Evolutionary conservation across 345 rosid genomes (phyloP).

Genomic region (Brassica nigra): DNA sequence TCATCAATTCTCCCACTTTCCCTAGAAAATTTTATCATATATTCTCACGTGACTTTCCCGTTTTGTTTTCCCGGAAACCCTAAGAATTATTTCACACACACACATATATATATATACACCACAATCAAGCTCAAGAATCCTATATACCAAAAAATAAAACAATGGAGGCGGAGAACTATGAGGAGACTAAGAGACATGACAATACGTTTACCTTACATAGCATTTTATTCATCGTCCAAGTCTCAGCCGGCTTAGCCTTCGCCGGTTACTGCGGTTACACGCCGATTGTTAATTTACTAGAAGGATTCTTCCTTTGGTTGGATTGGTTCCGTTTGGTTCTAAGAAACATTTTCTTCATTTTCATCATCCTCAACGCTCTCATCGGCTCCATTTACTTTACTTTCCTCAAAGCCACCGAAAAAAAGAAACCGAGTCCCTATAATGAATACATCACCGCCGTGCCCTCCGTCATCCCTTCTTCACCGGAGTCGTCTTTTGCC

Average conservation of each 20-base stretch:
- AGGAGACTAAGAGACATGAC: not conserved
- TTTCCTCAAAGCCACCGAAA: not conserved
- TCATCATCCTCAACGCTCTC: not conserved
- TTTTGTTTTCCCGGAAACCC: not conserved
- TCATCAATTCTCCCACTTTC: not conserved
- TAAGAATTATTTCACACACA: not conserved
- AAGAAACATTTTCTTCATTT: not conserved
- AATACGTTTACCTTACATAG: not conserved
- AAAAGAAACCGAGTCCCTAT: not conserved
- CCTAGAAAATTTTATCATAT: not conserved
- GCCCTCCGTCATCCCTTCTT: not conserved
- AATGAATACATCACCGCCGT: conserved; percentile 6
- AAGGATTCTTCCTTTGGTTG: conserved; percentile 6
- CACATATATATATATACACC: not conserved
- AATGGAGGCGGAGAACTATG: conserved; percentile 18
- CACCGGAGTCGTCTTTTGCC: not conserved
- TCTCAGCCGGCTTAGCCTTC: not conserved
- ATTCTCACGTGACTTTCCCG: conserved; percentile 14
- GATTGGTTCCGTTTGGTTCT: not conserved
- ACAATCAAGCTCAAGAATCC: not conserved
- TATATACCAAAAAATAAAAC: not conserved
- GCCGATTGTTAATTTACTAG: not conserved
- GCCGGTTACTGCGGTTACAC: not conserved
- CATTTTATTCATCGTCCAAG: not conserved
- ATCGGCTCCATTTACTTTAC: not conserved